Evolutionary conservation across 495 filamentous ascomycete species (phyloP).

Genomic region (Lineolata rhizophorae): DNA sequence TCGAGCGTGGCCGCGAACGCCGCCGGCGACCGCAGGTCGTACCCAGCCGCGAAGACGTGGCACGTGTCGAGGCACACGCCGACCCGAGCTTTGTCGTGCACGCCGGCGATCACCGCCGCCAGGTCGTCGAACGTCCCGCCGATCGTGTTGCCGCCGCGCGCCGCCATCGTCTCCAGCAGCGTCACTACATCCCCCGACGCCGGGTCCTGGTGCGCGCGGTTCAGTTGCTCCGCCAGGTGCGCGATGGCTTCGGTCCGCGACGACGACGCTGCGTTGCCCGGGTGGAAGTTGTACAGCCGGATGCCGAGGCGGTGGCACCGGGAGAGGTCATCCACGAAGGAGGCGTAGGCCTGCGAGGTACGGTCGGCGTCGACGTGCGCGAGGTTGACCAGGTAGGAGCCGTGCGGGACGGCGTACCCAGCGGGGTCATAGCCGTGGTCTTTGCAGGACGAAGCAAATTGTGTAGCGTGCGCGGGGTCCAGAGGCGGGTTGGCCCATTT

Average conservation of each 20-base stretch:
- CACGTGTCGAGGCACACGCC: conserved; percentile 95
- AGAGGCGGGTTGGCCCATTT: conserved; percentile 84
- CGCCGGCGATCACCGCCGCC: conserved; percentile 52
- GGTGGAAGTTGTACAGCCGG: conserved; percentile 90
- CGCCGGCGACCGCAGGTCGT: conserved; percentile 59
- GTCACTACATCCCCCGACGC: conserved; percentile 55
- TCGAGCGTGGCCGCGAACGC: conserved; percentile 51
- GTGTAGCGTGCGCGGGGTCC: conserved; percentile 35
- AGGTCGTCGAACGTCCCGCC: conserved; percentile 71
- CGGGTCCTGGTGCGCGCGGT: conserved; percentile 41
- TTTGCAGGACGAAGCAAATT: conserved; percentile 42
- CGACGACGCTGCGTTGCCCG: conserved; percentile 44
- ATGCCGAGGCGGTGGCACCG: conserved; percentile 83
- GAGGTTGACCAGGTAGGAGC: conserved; percentile 90
- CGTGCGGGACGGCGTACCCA: conserved; percentile 53
- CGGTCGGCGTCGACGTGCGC: conserved; percentile 61
- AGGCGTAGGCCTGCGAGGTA: conserved; percentile 63
- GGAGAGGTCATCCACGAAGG: conserved; percentile 72
- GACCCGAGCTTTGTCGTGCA: conserved; percentile 67
- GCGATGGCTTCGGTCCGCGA: conserved; percentile 44
- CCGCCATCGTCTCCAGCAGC: conserved; percentile 84
- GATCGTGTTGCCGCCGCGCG: conserved; percentile 62
- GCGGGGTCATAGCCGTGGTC: conserved; percentile 51
- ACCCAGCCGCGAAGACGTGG: conserved; percentile 82
- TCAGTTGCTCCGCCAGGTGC: conserved; percentile 59